Base-by-base conservation (phyloP, 805 yeast genomes). In the Tetrapisispora nanseiensis region DNA sequence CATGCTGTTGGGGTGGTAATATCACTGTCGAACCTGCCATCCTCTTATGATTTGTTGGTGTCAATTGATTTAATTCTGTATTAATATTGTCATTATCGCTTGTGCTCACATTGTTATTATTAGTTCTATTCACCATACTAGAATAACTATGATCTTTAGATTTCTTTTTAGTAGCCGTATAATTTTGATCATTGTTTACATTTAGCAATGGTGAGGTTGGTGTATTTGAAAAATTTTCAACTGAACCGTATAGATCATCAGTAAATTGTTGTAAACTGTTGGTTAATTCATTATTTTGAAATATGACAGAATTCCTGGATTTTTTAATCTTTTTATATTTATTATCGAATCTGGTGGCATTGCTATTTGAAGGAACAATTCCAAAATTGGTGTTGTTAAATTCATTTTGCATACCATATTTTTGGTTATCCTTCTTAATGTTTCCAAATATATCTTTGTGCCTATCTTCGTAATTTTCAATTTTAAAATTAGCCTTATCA, bases 231-330 rank as follows among this genome's bases (percentile, higher is more conserved):
- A 26, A 40, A 27, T 32, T 35, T 20, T 43, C 42, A 16, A 43
- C 49, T 7, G 49, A 30, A 27, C 67, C 67, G 36, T 62, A 62
- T 23, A 62, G 45, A 41, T 62, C 67, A 44, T 60, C 61, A 2
- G 64, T 62, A 30, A 62, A 54, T 42, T 59, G 63, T 47, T 61
- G 65, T 30, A 62, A 45, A 40, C 58, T 58, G 29, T 53, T 54
- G 7, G 62, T 54, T 32, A 62, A 43, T 37, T 57, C 63, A 16
- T 47, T 51, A 41, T 61, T 62, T 34, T 42, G 55, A 40, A 41
- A 55, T 41, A 45, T 49, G 39, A 38, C 62, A 46, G 52, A 51
- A 22, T 40, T 58, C 54, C 49, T 49, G 7, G 59, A 48, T 37
- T 54, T 57, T 37, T 54, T 57, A 12, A 55, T 40, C 33, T 60